Base-by-base conservation (phyloP, 352 stramenopile genomes). In the Aphanomyces astaci region DNA sequence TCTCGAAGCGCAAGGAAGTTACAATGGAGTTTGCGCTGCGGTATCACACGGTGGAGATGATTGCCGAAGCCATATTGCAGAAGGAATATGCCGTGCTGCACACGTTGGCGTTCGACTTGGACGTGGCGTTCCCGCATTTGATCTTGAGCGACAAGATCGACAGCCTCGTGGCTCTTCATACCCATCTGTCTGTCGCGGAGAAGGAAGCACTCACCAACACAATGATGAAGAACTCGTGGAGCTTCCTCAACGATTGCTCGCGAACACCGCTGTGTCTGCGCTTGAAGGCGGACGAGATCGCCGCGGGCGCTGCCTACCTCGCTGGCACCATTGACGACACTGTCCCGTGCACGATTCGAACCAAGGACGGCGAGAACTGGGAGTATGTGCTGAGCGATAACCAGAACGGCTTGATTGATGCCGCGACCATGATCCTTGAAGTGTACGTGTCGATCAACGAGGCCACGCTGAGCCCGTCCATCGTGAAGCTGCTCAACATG, bases 91-190 rank as follows among this genome's bases (percentile, higher is more conserved):
- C 90, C 5, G 73, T 96, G 22, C 76, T 96, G 22, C 88, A 95
- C 75, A 84, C 78, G 25, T 52, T 96, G 13, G 73, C 79, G 24
- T 96, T 95, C 76, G 87, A 96, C 53, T 73, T 96, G 70, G 92
- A 84, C 63, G 75, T 95, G 28, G 77, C 75, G 17, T 87, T 95
- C 53, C 86, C 88, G 59, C 92, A 95, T 81, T 87, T 90, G 70
- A 88, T 86, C 66, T 90, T 94, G 71, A 91, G 92, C 46, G 84
- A 94, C 57, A 92, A 93, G 60, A 86, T 96, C 62, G 81, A 94
- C 70, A 85, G 82, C 59, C 77, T 94, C 63, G 81, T 94, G 62
- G 78, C 75, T 33, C 75, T 93, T 28, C 54, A 62, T 25, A 76
- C 79, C 73, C 70, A 78, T 33, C 71, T 92, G 24, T 79, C 71